phyloP scores from a whole-genome alignment of 768 basidiomycete species.

The Lactarius quietus region DNA sequence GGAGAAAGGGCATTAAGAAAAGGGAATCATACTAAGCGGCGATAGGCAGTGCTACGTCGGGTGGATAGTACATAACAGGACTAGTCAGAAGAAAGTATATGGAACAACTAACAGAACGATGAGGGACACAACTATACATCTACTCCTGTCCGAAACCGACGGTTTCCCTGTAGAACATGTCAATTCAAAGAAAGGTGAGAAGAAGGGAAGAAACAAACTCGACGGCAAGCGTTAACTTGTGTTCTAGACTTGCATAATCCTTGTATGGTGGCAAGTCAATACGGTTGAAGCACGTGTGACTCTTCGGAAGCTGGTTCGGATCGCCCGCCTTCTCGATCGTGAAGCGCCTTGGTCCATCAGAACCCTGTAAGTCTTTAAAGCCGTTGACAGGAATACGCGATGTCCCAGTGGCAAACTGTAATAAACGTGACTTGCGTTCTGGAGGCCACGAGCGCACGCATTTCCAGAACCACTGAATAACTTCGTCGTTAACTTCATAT shows the following conservation, averaged over 20 bases:
- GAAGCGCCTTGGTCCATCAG: constrained; percentile 94
- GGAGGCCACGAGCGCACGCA: constrained; percentile 97
- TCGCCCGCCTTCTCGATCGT: constrained; percentile 99
- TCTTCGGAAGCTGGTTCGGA: constrained; percentile 94
- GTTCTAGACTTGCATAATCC: constrained; percentile 89
- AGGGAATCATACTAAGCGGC: not conserved
- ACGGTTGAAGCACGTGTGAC: constrained; percentile 93
- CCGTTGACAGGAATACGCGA: constrained; percentile 98
- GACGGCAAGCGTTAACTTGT: constrained; percentile 91
- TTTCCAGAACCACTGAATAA: constrained; percentile 99
- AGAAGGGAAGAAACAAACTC: constrained; percentile 57
- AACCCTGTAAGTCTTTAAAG: constrained; percentile 97
- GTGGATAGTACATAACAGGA: not conserved
- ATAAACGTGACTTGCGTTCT: constrained; percentile 92
- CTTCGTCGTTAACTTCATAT: constrained; percentile 91
- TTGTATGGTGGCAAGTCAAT: constrained; percentile 98
- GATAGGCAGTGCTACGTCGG: not conserved
- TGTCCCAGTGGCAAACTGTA: constrained; percentile 97
- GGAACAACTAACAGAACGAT: not conserved
- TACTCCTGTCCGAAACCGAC: constrained; percentile 94
- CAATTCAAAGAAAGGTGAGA: constrained; percentile 14
- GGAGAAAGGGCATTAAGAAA: constrained; percentile 1
- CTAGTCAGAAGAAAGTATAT: not conserved
- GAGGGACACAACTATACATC: not conserved
- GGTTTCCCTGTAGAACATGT: constrained; percentile 61